phyloP scores from a whole-genome alignment of 2,329 filamentous ascomycete genomes.

The Pseudogymnoascus sp. region DNA sequence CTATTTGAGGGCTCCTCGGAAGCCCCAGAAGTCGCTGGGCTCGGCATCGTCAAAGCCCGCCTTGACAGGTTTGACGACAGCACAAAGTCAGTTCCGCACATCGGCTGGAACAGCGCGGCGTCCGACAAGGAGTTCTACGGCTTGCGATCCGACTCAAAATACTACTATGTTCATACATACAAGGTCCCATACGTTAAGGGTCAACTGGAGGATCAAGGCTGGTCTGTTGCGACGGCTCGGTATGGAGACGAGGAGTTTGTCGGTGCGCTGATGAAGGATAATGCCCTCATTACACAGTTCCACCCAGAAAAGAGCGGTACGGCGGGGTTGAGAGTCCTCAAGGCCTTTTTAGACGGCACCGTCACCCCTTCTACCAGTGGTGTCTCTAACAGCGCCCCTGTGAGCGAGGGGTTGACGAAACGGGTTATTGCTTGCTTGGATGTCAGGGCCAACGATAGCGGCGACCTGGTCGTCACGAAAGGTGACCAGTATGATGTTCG shows the following conservation, averaged over 20 bases:
- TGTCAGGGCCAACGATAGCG: constrained; percentile 86
- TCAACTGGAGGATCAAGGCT: constrained; percentile 70
- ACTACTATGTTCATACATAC: constrained; percentile 98
- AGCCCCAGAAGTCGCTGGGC: constrained; percentile 59
- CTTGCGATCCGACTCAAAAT: constrained; percentile 73
- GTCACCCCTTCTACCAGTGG: constrained; percentile 26
- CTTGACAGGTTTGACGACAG: constrained; percentile 69
- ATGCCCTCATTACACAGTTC: constrained; percentile 88
- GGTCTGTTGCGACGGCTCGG: constrained; percentile 81
- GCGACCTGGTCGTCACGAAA: constrained; percentile 94
- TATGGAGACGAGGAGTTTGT: constrained; percentile 89
- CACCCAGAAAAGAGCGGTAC: constrained; percentile 95
- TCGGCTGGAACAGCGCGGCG: constrained; percentile 92
- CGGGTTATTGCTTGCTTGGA: constrained; percentile 94
- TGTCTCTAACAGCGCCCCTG: background rate
- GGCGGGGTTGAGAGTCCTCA: constrained; percentile 74
- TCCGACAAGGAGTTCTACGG: constrained; percentile 60
- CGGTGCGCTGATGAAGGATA: constrained; percentile 76
- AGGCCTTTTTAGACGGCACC: constrained; percentile 70
- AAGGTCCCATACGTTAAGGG: constrained; percentile 67
- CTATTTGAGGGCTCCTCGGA: constrained; percentile 82
- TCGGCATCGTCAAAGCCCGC: constrained; percentile 62
- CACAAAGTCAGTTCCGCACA: constrained; percentile 91
- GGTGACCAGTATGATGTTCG: constrained; percentile 98
- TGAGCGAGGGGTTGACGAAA: constrained; percentile 67